Conservation (phyloP, 2,329 filamentous ascomycete genomes). For the Diplodia mutila region DNA sequence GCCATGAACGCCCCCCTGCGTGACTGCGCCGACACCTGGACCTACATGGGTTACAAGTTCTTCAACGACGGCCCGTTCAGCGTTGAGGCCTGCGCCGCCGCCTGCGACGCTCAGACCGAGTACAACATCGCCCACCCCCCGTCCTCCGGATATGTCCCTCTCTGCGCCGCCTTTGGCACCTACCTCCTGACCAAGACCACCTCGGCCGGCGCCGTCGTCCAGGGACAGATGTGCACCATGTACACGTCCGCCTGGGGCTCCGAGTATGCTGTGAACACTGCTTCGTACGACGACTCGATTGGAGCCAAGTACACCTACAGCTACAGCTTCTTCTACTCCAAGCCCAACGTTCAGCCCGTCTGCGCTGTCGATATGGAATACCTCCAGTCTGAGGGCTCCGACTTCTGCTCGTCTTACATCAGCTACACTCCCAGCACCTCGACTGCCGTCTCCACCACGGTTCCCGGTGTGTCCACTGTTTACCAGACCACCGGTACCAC, state of each 20-base stretch:
- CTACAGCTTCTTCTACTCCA: slow-evolving; percentile 2
- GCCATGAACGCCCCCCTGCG: slow-evolving; percentile 36
- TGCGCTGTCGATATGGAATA: not conserved
- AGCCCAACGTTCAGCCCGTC: not conserved
- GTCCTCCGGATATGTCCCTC: not conserved
- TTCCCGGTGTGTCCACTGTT: not conserved
- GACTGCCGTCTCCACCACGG: not conserved
- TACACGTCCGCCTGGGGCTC: not conserved
- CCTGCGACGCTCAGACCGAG: slow-evolving; percentile 29
- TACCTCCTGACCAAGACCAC: slow-evolving; percentile 30
- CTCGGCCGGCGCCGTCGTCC: not conserved
- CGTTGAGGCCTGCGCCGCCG: slow-evolving; percentile 35
- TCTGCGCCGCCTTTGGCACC: slow-evolving; percentile 40
- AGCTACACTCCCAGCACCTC: slow-evolving; percentile 5
- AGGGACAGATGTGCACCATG: not conserved
- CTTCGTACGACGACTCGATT: slow-evolving; percentile 1
- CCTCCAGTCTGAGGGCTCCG: not conserved
- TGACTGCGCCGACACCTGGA: slow-evolving; percentile 28
- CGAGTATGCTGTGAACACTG: not conserved
- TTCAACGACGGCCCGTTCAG: slow-evolving; percentile 38
- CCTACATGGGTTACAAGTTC: slow-evolving; percentile 34
- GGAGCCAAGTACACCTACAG: slow-evolving; percentile 10
- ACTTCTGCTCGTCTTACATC: slow-evolving; percentile 8
- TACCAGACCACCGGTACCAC: not conserved
- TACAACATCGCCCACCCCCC: slow-evolving; percentile 18